Percentiles rank a stretch among this genome's conserved stretches.
Conservation (phyloP, 148 eudicot genomes). For the Fallopia convolvulus region DNA sequence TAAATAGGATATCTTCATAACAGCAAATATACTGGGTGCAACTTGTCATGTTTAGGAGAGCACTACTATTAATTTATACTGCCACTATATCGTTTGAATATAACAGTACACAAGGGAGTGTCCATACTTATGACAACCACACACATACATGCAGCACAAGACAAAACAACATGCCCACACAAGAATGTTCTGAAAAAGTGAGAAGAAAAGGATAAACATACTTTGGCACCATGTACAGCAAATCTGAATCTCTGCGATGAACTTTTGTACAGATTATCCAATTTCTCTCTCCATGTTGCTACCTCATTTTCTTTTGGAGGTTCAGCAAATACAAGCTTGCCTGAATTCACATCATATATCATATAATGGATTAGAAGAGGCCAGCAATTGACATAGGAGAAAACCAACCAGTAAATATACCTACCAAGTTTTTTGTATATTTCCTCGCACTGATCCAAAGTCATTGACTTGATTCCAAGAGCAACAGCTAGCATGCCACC, state of each 20-base stretch:
- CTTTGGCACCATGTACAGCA: conserved; percentile 99
- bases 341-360: conserved; percentile 22
- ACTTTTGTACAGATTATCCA: conserved; percentile 96
- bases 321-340: conserved; percentile 95
- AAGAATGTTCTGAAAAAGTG: neutral
- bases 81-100: neutral
- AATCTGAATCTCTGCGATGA: conserved; percentile 96
- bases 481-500: conserved; percentile 99
- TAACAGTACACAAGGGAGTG: neutral
- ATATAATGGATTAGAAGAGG: neutral
- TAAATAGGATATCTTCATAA: neutral
- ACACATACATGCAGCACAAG: neutral
- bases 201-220: conserved; percentile 22
- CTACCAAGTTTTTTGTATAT: conserved; percentile 94
- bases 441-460: conserved; percentile 93
- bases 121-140: neutral
- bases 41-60: conserved; percentile 1
- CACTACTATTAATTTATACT: neutral
- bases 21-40: neutral
- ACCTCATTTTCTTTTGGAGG: conserved; percentile 92
- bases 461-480: conserved; percentile 84
- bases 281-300: conserved; percentile 94
- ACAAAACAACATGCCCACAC: neutral
- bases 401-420: conserved; percentile 15
- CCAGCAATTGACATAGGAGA: neutral